These are phyloP conservation scores for Macaranga tanarius DNA, from an alignment of 441 rosid species.

Conservation along the genomic window DNA sequence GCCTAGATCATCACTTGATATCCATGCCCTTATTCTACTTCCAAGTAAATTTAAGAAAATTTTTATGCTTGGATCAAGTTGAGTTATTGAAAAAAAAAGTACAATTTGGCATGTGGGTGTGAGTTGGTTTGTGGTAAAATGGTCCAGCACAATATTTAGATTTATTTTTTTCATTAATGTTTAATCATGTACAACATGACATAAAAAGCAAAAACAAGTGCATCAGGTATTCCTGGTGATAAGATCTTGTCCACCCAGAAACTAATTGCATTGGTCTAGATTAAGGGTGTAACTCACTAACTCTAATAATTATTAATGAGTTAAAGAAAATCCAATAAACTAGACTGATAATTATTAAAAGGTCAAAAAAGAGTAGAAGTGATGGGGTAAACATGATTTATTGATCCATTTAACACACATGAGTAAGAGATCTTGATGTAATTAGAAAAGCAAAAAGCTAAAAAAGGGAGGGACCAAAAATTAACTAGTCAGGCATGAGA, in stretches of 20 bases:
- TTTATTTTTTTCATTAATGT: background rate
- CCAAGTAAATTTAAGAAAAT: slow-evolving; percentile 1
- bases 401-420: background rate
- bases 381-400: background rate
- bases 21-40: background rate
- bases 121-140: background rate
- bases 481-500: slow-evolving; percentile 7
- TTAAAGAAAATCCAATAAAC: background rate
- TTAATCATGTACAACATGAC: background rate
- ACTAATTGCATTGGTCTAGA: slow-evolving; percentile 4
- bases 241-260: slow-evolving; percentile 2
- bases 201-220: background rate
- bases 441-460: too few species aligned
- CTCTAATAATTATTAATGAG: slow-evolving; percentile 1
- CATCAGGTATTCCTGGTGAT: background rate
- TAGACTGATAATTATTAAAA: background rate
- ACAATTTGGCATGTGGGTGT: background rate
- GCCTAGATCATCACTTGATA: background rate
- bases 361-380: background rate
- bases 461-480: too few species aligned
- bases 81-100: background rate
- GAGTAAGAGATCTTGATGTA: slow-evolving; percentile 5
- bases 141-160: background rate
- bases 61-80: background rate
- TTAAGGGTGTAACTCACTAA: slow-evolving; percentile 14